These are phyloP conservation scores for Catunica adiposa DNA, from an alignment of 2,329 filamentous ascomycete species.

Conservation along the genomic window DNA sequence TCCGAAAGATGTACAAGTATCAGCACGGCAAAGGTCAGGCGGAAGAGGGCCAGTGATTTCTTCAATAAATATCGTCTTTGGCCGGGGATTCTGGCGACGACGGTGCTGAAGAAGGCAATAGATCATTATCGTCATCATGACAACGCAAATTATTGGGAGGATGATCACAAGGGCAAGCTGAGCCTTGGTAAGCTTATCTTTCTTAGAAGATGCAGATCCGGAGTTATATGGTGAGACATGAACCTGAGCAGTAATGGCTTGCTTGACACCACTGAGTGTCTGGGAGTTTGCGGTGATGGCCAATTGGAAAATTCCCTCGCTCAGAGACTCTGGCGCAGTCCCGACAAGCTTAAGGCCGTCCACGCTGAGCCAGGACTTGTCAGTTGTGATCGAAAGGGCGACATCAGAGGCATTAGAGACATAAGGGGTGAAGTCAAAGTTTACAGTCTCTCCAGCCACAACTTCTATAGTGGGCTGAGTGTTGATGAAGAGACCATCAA, in stretches of 20 bases:
- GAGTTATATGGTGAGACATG: conserved; percentile 19
- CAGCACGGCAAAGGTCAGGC: conserved; percentile 8
- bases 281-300: conserved; percentile 13
- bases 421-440: conserved; percentile 28
- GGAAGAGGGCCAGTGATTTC: conserved; percentile 9
- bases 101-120: conserved; percentile 22
- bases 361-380: conserved; percentile 28
- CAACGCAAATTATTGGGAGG: conserved; percentile 25
- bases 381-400: conserved; percentile 23
- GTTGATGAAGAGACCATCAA: conserved; percentile 24
- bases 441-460: conserved; percentile 26
- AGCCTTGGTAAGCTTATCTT: conserved; percentile 14
- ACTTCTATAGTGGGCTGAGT: conserved; percentile 25
- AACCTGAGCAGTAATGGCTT: conserved; percentile 19
- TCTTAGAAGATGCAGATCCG: conserved; percentile 16
- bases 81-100: conserved; percentile 17
- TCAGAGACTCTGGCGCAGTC: conserved; percentile 20
- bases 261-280: conserved; percentile 12
- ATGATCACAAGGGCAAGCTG: conserved; percentile 29
- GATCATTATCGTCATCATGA: conserved; percentile 21
- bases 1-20: conserved; percentile 8
- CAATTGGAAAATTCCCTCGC: background rate
- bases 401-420: conserved; percentile 26
- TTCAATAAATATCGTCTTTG: conserved; percentile 10
- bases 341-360: conserved; percentile 26